phyloP scores from a whole-genome alignment of 345 rosid species.

The Rhizophora mangle region DNA sequence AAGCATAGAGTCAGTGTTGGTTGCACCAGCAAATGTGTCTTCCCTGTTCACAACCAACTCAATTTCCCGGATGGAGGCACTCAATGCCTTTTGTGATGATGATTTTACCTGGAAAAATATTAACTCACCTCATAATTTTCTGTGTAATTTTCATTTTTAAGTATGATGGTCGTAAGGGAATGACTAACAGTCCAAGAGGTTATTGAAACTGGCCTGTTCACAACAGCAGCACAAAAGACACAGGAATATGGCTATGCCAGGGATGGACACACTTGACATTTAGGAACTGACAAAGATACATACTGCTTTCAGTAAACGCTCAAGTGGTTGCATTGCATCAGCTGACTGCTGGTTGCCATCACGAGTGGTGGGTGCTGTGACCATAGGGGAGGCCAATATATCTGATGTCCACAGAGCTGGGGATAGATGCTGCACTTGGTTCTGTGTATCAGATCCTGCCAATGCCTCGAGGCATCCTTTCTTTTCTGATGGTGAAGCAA shows the following conservation, averaged over 20 bases:
- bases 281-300: not conserved
- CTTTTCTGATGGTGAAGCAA: too few relatives aligned
- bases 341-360: not conserved
- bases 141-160: too few relatives aligned
- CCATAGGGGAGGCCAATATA: not conserved
- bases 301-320: conserved; percentile 4
- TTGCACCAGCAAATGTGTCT: not conserved
- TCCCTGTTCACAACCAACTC: not conserved
- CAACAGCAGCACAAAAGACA: too few relatives aligned
- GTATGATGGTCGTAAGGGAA: too few relatives aligned
- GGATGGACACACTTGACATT: too few relatives aligned
- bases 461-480: not conserved
- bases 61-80: not conserved
- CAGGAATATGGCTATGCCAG: too few relatives aligned
- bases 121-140: too few relatives aligned
- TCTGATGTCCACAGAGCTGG: not conserved
- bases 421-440: not conserved
- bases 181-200: too few relatives aligned
- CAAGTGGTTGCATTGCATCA: not conserved
- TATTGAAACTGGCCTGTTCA: too few relatives aligned
- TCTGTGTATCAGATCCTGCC: not conserved
- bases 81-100: not conserved
- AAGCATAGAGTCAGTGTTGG: not conserved
- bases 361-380: not conserved
- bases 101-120: not conserved